Percentiles rank a stretch among this genome's conserved stretches.
These are phyloP conservation scores for Penicillium capsulatum DNA, from an alignment of 2,329 filamentous ascomycete genomes.

Conservation along the genomic window DNA sequence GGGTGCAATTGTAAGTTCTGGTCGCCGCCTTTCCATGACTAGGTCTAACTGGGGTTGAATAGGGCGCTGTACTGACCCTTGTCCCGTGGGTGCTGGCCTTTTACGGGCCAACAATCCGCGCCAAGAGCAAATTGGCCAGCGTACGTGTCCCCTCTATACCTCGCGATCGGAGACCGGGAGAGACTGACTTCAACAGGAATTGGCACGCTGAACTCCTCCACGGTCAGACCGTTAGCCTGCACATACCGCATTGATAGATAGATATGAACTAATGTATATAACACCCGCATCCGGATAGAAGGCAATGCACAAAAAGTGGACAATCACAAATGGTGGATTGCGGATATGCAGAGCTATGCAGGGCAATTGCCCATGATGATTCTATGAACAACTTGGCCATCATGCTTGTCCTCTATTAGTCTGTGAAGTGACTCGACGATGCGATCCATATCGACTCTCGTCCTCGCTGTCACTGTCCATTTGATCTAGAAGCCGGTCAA, in stretches of 20 bases:
- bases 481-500: constrained; percentile 40
- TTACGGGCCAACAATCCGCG: constrained; percentile 70
- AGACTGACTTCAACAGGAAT: constrained; percentile 16
- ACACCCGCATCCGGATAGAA: too few relatives aligned
- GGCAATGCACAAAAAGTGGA: background rate
- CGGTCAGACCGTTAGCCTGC: too few relatives aligned
- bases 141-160: constrained; percentile 42
- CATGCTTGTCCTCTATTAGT: constrained; percentile 6
- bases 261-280: constrained; percentile 10
- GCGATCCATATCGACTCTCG: constrained; percentile 22
- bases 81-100: constrained; percentile 87
- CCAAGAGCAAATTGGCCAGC: constrained; percentile 70
- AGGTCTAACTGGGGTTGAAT: constrained; percentile 8
- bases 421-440: constrained; percentile 10
- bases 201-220: constrained; percentile 8
- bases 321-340: background rate
- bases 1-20: constrained; percentile 60
- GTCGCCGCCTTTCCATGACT: background rate
- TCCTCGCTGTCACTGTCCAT: constrained; percentile 40
- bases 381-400: too few relatives aligned
- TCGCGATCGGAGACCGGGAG: too few relatives aligned
- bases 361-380: background rate
- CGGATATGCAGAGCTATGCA: background rate
- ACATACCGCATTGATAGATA: too few relatives aligned
- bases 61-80: constrained; percentile 59